Conservation (phyloP, 306 rosid species). For the Sophora flavescens region DNA sequence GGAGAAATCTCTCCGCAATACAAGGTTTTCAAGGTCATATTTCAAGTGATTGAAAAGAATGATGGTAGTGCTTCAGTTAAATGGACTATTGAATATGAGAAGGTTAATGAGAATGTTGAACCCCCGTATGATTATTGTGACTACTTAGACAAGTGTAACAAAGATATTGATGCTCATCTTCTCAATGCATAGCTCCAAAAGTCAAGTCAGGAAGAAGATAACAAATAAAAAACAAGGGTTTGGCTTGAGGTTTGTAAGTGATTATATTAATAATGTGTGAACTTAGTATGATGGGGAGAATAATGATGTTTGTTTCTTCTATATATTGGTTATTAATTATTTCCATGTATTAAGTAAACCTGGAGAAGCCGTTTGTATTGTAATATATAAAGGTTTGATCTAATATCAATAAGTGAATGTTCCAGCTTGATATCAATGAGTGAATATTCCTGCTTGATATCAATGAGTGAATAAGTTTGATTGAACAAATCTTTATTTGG, state of each 20-base stretch:
- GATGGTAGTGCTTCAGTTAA: neutral
- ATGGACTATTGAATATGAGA: conserved; percentile 14
- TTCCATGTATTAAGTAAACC: too few species aligned
- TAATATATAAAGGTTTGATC: too few species aligned
- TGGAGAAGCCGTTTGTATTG: too few species aligned
- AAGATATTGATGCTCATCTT: neutral
- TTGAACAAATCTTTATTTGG: too few species aligned
- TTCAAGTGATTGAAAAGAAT: neutral
- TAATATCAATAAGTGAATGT: too few species aligned
- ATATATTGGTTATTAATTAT: too few species aligned
- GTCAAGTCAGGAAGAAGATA: neutral
- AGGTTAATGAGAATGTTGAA: conserved; percentile 15
- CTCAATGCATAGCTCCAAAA: neutral
- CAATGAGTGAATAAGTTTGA: too few species aligned
- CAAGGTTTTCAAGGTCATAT: neutral
- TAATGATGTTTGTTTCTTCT: neutral
- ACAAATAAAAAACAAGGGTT: neutral
- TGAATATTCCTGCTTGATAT: too few species aligned
- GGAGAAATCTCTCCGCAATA: neutral
- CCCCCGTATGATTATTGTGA: neutral
- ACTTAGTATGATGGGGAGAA: neutral
- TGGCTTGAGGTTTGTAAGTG: neutral
- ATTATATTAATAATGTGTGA: too few species aligned
- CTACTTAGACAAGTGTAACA: neutral
- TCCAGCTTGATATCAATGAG: too few species aligned